Conservation (phyloP, 352 stramenopile genomes). For the Stramenopiles sp. region DNA sequence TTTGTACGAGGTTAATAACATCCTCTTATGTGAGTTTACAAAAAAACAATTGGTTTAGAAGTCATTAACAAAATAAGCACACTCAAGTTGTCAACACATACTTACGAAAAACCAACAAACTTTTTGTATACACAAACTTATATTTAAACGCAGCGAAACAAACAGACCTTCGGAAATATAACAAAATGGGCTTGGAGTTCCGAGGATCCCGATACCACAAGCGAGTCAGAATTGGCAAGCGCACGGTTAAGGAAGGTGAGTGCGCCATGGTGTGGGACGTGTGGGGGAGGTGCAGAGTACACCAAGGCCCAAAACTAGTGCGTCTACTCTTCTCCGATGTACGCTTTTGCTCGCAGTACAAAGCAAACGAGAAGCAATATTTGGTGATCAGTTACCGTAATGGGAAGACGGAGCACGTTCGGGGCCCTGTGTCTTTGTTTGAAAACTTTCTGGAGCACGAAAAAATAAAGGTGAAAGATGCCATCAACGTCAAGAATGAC, state of each 20-base stretch:
- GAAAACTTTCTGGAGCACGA: background rate
- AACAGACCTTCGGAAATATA: no score
- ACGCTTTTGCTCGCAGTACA: background rate
- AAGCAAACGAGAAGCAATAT: background rate
- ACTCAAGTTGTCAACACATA: no score
- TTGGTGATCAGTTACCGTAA: background rate
- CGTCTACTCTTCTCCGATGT: background rate
- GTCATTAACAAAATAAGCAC: no score
- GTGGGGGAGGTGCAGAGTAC: background rate
- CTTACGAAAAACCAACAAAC: no score
- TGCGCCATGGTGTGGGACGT: background rate
- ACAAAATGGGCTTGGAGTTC: background rate
- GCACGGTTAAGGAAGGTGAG: background rate
- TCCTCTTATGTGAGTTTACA: no score
- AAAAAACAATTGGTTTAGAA: no score
- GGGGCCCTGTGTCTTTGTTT: background rate
- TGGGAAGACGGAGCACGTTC: background rate
- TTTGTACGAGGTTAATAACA: no score
- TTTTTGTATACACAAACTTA: no score
- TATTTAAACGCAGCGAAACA: no score
- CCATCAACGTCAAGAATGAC: background rate
- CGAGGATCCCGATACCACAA: background rate
- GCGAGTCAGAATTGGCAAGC: background rate
- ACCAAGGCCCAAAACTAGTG: background rate
- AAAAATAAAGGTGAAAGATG: background rate